These are phyloP conservation scores for Allodekkera sacchari DNA, from an alignment of 805 yeast genomes.

Conservation along the genomic window DNA sequence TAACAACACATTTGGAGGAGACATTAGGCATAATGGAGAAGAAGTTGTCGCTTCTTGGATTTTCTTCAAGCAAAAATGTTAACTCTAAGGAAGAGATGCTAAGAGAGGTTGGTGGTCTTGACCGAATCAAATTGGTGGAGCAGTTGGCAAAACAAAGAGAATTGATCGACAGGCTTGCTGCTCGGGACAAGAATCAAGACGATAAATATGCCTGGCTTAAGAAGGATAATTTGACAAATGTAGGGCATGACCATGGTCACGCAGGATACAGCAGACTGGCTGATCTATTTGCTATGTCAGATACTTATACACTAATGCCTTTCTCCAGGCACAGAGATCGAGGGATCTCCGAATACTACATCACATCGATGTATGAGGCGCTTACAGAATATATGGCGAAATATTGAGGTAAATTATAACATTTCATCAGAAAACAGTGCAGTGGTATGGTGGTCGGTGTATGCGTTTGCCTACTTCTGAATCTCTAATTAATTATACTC, in stretches of 20 bases:
- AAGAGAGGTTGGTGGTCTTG: constrained; percentile 5
- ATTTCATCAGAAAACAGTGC: too few species aligned
- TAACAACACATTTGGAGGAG: constrained; percentile 16
- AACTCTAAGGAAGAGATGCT: neutral
- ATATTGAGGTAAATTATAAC: neutral
- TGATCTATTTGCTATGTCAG: too few species aligned
- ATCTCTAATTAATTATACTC: too few species aligned
- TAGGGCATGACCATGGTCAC: neutral
- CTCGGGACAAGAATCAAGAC: neutral
- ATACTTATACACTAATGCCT: too few species aligned
- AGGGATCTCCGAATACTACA: constrained; percentile 1
- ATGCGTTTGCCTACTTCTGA: too few species aligned
- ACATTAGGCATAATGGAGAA: constrained; percentile 23
- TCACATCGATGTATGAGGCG: constrained; percentile 5
- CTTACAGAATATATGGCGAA: neutral
- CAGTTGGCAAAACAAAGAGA: constrained; percentile 7
- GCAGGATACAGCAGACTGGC: too few species aligned
- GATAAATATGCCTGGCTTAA: constrained; percentile 1
- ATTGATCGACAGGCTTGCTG: constrained; percentile 5
- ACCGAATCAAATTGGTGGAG: constrained; percentile 5
- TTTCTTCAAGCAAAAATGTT: neutral
- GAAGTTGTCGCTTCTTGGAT: constrained; percentile 13
- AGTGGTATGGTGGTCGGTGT: too few species aligned
- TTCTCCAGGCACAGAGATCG: too few species aligned
- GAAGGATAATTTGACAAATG: neutral